Evolutionary conservation across 2,329 filamentous ascomycete genomes (phyloP).

Genomic region (Ceratocystiopsis brevicomis): DNA sequence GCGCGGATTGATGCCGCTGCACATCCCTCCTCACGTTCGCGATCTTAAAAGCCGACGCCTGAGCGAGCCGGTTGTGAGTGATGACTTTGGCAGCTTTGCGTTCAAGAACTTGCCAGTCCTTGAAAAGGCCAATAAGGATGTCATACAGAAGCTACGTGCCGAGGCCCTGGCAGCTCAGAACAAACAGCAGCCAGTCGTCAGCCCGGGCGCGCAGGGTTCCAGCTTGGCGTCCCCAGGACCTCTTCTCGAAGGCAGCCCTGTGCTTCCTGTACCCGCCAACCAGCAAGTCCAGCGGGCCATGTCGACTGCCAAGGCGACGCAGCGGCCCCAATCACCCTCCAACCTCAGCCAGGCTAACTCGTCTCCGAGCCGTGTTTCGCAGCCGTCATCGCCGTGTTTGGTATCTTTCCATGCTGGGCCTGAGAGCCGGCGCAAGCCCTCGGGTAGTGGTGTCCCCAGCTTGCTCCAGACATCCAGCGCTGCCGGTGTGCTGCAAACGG

Average conservation of each 20-base stretch:
- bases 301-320: conserved; percentile 60
- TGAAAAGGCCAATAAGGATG: conserved; percentile 96
- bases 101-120: conserved; percentile 96
- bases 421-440: conserved; percentile 72
- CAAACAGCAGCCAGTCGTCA: conserved; percentile 25
- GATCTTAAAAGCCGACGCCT: conserved; percentile 74
- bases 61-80: conserved; percentile 71
- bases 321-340: conserved; percentile 74
- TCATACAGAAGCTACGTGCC: conserved; percentile 86
- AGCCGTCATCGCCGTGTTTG: conserved; percentile 75
- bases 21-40: conserved; percentile 89
- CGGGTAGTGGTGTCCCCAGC: conserved; percentile 15
- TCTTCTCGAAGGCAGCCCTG: conserved; percentile 66
- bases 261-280: conserved; percentile 39
- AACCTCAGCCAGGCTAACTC: conserved; percentile 60
- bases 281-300: conserved; percentile 58
- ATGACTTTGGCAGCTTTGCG: conserved; percentile 90
- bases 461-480: too few species aligned
- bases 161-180: conserved; percentile 60
- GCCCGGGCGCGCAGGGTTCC: conserved; percentile 21
- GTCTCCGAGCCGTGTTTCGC: conserved; percentile 66
- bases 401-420: conserved; percentile 81
- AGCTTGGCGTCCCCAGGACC: conserved; percentile 41
- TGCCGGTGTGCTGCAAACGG: conserved; percentile 14
- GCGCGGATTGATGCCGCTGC: conserved; percentile 79